Evolutionary conservation across 345 rosid genomes (phyloP).

Genomic region (Ceriops decandra): DNA sequence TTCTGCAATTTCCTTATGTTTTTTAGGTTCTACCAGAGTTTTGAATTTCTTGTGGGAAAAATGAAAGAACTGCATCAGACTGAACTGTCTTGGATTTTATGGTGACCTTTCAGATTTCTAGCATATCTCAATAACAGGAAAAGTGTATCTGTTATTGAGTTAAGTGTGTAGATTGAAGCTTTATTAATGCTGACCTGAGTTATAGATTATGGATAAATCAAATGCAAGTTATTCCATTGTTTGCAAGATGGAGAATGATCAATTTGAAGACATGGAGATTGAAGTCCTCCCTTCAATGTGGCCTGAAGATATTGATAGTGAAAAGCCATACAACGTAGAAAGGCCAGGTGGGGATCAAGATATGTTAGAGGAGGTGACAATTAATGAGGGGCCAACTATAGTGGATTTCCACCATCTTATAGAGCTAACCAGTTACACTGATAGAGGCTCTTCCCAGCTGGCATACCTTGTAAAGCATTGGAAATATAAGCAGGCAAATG

Average conservation of each 20-base stretch:
- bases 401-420: constrained; percentile 66
- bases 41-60: not conserved
- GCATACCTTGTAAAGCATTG: constrained; percentile 82
- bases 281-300: constrained; percentile 89
- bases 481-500: constrained; percentile 80
- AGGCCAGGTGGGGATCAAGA: constrained; percentile 73
- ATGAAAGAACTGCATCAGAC: no score
- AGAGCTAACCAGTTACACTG: constrained; percentile 54
- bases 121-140: not conserved
- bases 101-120: no score
- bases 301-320: constrained; percentile 84
- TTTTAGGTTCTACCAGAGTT: not conserved
- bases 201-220: constrained; percentile 10
- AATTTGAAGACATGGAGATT: constrained; percentile 71
- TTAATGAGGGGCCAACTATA: constrained; percentile 44
- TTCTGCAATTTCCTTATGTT: not conserved
- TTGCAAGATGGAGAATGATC: constrained; percentile 58
- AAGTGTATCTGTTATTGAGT: not conserved
- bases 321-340: constrained; percentile 86
- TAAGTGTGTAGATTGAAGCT: not conserved
- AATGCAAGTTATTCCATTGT: constrained; percentile 27
- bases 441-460: constrained; percentile 73
- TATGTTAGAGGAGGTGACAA: constrained; percentile 77
- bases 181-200: not conserved
- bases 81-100: no score